Evolutionary conservation across 2,329 filamentous ascomycete species (phyloP).

Genomic region (Calcarisporium arbuscula): DNA sequence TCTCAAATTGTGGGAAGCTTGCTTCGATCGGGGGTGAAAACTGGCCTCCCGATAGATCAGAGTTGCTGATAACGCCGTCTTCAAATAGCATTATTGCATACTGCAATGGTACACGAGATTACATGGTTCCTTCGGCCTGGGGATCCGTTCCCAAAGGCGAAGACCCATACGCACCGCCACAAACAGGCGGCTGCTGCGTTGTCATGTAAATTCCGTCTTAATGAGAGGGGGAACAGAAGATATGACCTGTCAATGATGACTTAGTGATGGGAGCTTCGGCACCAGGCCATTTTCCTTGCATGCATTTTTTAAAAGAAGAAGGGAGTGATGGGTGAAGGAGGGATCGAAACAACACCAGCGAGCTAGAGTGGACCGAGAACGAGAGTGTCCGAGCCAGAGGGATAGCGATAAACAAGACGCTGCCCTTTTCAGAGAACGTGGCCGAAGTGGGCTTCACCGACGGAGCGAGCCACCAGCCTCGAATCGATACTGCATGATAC

Average conservation of each 20-base stretch:
- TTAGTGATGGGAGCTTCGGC: slow-evolving; percentile 4
- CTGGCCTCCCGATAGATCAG: too few relatives aligned
- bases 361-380: slow-evolving; percentile 19
- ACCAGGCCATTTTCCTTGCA: slow-evolving; percentile 1
- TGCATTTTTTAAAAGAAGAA: not conserved
- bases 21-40: not conserved
- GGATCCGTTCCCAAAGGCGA: slow-evolving; percentile 89
- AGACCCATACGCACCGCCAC: slow-evolving; percentile 96
- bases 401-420: slow-evolving; percentile 13
- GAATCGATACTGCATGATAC: slow-evolving; percentile 2
- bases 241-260: slow-evolving; percentile 21
- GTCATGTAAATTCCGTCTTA: slow-evolving; percentile 64
- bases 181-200: slow-evolving; percentile 85
- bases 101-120: slow-evolving; percentile 96
- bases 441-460: too few relatives aligned
- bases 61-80: too few relatives aligned
- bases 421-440: too few relatives aligned
- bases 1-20: not conserved
- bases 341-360: too few relatives aligned
- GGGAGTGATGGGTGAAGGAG: too few relatives aligned
- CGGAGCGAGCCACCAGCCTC: too few relatives aligned
- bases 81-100: slow-evolving; percentile 94
- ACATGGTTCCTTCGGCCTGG: slow-evolving; percentile 98
- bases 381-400: slow-evolving; percentile 18
- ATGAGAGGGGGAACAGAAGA: slow-evolving; percentile 4